phyloP scores from a whole-genome alignment of 1,284 basidiomycete genomes.

The Chiua sp. region DNA sequence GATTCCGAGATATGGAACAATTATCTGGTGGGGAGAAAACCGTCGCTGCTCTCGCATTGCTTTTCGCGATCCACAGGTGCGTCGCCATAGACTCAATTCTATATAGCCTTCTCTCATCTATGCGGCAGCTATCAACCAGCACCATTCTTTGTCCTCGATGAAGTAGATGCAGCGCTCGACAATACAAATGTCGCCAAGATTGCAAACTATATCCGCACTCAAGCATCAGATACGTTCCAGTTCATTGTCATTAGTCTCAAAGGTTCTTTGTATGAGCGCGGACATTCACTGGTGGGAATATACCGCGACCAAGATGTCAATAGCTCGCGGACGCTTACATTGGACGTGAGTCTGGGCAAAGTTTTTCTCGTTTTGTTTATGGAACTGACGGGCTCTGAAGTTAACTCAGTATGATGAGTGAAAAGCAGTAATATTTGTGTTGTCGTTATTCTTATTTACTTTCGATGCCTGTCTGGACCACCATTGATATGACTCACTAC shows the following conservation, averaged over 20 bases:
- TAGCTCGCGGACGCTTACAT: constrained; percentile 86
- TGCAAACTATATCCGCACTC: constrained; percentile 86
- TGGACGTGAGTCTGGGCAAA: constrained; percentile 72
- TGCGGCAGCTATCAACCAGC: constrained; percentile 88
- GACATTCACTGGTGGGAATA: constrained; percentile 92
- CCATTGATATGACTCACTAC: too few species aligned
- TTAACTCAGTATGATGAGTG: constrained; percentile 47
- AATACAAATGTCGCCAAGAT: constrained; percentile 96
- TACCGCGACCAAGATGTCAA: constrained; percentile 95
- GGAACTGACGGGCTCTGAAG: constrained; percentile 26
- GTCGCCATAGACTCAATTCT: background rate
- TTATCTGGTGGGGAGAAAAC: constrained; percentile 99
- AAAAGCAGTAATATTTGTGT: constrained; percentile 7
- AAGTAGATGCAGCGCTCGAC: constrained; percentile 97
- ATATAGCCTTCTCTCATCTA: constrained; percentile 2
- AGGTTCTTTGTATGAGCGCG: constrained; percentile 88
- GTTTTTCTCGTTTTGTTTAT: background rate
- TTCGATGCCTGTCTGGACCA: constrained; percentile 11
- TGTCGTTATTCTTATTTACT: constrained; percentile 30
- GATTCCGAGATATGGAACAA: constrained; percentile 99
- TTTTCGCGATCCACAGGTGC: constrained; percentile 96
- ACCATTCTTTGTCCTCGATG: constrained; percentile 98
- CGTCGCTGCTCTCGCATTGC: constrained; percentile 92
- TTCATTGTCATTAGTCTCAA: constrained; percentile 98
- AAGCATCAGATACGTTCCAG: constrained; percentile 85